Percentiles rank a stretch among this genome's conserved stretches.
Conservation (phyloP, 1,139 yeast genomes). For the Diutina scorzettiae region DNA sequence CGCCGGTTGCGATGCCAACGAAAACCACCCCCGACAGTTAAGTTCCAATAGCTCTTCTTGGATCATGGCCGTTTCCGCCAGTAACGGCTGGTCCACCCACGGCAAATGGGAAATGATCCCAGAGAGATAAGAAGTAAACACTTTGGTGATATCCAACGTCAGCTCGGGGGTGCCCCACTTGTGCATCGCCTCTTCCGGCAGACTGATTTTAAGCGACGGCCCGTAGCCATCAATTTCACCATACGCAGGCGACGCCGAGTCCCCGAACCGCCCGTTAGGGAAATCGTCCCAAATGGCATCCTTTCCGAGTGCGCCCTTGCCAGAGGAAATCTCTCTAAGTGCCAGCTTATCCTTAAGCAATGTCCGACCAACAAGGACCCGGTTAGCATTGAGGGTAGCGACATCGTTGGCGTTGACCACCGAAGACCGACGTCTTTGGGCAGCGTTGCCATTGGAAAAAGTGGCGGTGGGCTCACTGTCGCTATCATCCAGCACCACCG, state of each 20-base stretch:
- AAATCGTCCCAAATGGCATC: slow-evolving; percentile 98
- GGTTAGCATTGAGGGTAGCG: slow-evolving; percentile 20
- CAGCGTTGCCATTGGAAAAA: slow-evolving; percentile 6
- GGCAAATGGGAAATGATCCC: slow-evolving; percentile 73
- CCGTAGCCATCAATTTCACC: slow-evolving; percentile 98
- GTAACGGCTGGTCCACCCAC: slow-evolving; percentile 79
- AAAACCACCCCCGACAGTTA: slow-evolving; percentile 66
- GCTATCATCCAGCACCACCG: slow-evolving; percentile 26
- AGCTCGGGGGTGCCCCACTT: slow-evolving; percentile 78
- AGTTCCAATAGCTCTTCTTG: slow-evolving; percentile 80
- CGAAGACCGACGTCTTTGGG: slow-evolving; percentile 32
- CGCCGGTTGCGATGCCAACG: slow-evolving; percentile 94
- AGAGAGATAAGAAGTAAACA: slow-evolving; percentile 66
- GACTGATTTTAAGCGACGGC: slow-evolving; percentile 63
- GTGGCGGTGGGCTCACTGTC: slow-evolving; percentile 11
- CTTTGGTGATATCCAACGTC: slow-evolving; percentile 48
- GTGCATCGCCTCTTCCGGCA: slow-evolving; percentile 55
- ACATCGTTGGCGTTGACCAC: slow-evolving; percentile 34
- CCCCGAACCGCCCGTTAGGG: slow-evolving; percentile 97
- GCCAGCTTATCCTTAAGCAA: slow-evolving; percentile 31
- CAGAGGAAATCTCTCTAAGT: slow-evolving; percentile 67
- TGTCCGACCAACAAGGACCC: slow-evolving; percentile 17
- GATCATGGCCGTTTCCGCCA: slow-evolving; percentile 83
- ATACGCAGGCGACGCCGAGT: slow-evolving; percentile 91
- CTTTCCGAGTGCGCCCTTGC: slow-evolving; percentile 76